Conservation (phyloP, 345 rosid species). For the Cardiospermum halicacabum region DNA sequence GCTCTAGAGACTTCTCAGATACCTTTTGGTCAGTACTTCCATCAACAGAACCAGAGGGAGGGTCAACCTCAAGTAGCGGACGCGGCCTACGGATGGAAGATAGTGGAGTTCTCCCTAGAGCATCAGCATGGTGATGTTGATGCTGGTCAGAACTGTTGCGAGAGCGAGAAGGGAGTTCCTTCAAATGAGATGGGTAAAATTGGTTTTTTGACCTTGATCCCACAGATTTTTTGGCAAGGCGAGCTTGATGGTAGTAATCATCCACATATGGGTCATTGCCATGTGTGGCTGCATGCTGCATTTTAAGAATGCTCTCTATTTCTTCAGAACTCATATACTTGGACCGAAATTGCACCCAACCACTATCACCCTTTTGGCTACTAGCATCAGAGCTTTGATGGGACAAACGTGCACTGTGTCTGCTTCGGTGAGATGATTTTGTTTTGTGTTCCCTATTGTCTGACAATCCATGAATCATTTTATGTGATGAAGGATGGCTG, state of each 20-base stretch:
- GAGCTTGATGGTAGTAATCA: conserved; percentile 96
- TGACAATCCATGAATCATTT: conserved; percentile 44
- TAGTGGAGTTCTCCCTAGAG: conserved; percentile 56
- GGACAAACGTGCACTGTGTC: conserved; percentile 53
- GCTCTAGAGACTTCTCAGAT: conserved; percentile 74
- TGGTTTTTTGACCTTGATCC: conserved; percentile 59
- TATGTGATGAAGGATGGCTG: conserved; percentile 52
- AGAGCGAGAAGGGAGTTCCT: conserved; percentile 69
- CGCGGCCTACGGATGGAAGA: conserved; percentile 62
- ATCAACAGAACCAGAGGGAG: conserved; percentile 44
- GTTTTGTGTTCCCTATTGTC: conserved; percentile 67
- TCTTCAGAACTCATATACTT: conserved; percentile 96
- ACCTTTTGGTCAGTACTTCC: conserved; percentile 52
- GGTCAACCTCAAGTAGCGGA: conserved; percentile 71
- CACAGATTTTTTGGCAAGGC: conserved; percentile 54
- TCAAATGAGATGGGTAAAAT: conserved; percentile 77
- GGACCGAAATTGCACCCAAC: conserved; percentile 65
- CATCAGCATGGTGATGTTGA: conserved; percentile 48
- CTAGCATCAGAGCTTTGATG: conserved; percentile 66
- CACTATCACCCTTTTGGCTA: conserved; percentile 81
- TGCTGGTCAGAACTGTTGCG: conserved; percentile 67
- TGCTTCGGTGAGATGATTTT: conserved; percentile 62
- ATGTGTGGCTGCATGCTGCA: conserved; percentile 90
- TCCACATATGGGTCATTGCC: conserved; percentile 76
- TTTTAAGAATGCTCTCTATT: conserved; percentile 90